phyloP scores from a whole-genome alignment of 345 rosid genomes.

The Acer negundo region DNA sequence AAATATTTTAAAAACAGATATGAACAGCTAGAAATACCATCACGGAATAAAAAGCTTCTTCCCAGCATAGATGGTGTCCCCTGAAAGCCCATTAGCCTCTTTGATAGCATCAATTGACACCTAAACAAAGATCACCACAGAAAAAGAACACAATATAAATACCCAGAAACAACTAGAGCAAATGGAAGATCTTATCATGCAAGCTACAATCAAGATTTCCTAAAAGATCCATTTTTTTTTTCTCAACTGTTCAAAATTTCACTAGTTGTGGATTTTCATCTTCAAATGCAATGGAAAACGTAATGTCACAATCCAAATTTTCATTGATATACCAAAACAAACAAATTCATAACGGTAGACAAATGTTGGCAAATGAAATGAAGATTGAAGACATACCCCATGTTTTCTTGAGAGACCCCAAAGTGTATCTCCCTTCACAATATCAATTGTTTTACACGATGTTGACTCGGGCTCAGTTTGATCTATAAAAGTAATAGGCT shows the following conservation, averaged over 20 bases:
- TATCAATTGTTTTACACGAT: constrained; percentile 14
- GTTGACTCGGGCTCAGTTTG: constrained; percentile 5
- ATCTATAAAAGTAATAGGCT: constrained; percentile 14
- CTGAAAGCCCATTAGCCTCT: constrained; percentile 41
- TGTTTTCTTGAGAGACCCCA: constrained; percentile 38
- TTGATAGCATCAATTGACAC: constrained; percentile 39
- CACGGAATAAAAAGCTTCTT: constrained; percentile 43
- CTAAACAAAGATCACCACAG: constrained; percentile 10
- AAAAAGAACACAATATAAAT: not conserved
- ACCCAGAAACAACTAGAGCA: not conserved
- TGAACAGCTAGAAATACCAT: constrained; percentile 6
- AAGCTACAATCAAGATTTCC: too few relatives aligned
- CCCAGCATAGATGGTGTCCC: constrained; percentile 36
- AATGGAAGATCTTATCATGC: not conserved
- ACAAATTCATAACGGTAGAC: too few relatives aligned
- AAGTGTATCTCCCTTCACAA: constrained; percentile 38
- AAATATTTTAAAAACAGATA: not conserved
- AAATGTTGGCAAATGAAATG: not conserved
- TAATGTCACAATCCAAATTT: too few relatives aligned
- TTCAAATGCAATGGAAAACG: too few relatives aligned
- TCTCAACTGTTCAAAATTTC: too few relatives aligned
- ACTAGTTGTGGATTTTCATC: too few relatives aligned
- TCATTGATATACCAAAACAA: too few relatives aligned
- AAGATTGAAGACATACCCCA: constrained; percentile 22
- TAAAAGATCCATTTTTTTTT: too few relatives aligned